Evolutionary conservation across 2,329 filamentous ascomycete species (phyloP), one percentile per base, ranked within the genome.

Genomic region (Curvularia hawaiiensis): DNA sequence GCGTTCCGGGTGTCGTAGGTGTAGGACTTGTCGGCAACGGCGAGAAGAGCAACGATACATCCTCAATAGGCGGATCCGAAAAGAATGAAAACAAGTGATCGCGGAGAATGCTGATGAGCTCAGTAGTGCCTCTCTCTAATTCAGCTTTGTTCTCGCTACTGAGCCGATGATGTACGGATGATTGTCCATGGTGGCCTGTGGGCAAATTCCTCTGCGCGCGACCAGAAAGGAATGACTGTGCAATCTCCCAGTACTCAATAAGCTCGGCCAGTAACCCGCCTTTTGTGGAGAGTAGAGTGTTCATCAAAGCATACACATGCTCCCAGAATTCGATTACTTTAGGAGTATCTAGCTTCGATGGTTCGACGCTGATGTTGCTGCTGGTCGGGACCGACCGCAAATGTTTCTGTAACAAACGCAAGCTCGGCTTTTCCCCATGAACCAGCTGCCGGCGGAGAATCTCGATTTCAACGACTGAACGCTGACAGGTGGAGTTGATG

Each of bases 291-390:
- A 99, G 80, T 39, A 99, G 82, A 41, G 84, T 86, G 10, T 80
- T 88, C 59, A 98, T 75, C 61, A 92, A 95, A 0, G 84, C 80
- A 58, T 91, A 81, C 62, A 96, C 88, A 73, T 93, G 91, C 69
- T 97, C 93, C 95, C 95, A 99, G 59, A 98, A 84, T 65, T 97
- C 92, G 62, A 96, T 84, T 14, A 97, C 84, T 46, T 94, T 89
- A 3, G 88, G 79, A 0, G 88, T 87, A 74, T 99, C 95, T n/a
- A 92, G 83, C 11, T 88, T 85, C 3, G 68, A 70, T 3, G 68
- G 85, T 54, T 85, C 85, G 0, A 57, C 61, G 52, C 87, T 84
- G 6, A 87, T 80, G 35, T 68, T 71, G 1, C 84, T 81, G 68
- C 90, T 90, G 7, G 88, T 87, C 16, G 86, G 85, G 1, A 95